Evolutionary conservation across 225 moss, liverwort and hornwort species (phyloP).

Genomic region (Sphagnum contortum): DNA sequence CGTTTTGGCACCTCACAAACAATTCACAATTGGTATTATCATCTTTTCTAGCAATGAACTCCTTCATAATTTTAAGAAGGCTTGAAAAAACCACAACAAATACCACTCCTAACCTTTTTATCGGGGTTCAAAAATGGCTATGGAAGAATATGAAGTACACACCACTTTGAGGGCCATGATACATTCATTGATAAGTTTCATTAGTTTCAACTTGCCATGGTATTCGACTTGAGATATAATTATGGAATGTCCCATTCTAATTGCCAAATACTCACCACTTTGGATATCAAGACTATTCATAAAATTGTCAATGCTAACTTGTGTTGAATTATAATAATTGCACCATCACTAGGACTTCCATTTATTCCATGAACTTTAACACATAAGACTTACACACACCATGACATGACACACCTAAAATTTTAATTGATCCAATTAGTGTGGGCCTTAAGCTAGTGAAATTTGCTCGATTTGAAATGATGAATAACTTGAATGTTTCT

Average conservation of each 20-base stretch:
- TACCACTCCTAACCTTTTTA: not conserved
- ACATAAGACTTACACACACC: conserved; percentile 79
- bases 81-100: no score
- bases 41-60: no score
- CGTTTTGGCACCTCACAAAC: no score
- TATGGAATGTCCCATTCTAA: no score
- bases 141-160: not conserved
- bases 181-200: no score
- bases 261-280: conserved; percentile 53
- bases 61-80: no score
- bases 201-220: no score
- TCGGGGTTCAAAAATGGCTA: not conserved
- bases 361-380: conserved; percentile 52
- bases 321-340: conserved; percentile 52
- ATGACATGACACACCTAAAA: conserved; percentile 76
- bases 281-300: conserved; percentile 69
- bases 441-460: conserved; percentile 32
- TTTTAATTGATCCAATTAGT: conserved; percentile 56
- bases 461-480: conserved; percentile 30
- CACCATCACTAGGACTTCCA: conserved; percentile 33
- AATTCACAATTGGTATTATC: no score
- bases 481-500: not conserved
- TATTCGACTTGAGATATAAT: no score
- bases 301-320: conserved; percentile 40
- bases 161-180: no score